Evolutionary conservation across 192 early-diverging fungal species (phyloP), one percentile per base, ranked within the genome.

Genomic region (Chytriomyces hyalinus): DNA sequence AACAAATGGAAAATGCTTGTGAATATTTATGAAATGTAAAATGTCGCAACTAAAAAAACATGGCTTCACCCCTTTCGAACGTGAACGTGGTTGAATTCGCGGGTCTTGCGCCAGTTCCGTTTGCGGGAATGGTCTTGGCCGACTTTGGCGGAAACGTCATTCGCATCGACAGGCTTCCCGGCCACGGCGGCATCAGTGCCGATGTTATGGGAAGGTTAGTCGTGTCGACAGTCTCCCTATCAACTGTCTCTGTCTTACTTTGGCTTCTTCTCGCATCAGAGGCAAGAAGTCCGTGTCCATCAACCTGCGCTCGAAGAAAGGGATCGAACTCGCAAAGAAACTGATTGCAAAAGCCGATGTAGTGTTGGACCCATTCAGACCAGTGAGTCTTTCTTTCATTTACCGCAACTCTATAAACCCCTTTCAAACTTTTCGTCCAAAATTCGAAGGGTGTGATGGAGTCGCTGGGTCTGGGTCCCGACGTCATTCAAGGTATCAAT

Each of bases 81-180:
- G 72, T 92, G 43, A 84, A 78, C 28, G 91, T 92, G 3, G 73
- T 92, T 26, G 91, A 92, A 75, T 84, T 92, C 24, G 91, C 90
- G 5, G 91, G 91, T 15, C 79, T 92, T 48, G 88, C 90, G 49
- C 90, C 91, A 45, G 90, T 83, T 0, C 91, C 91, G 0, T 92
- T 89, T 79, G 87, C 89, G 9, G 89, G 85, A 17, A 90, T 91
- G 86, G 81, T 92, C 22, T 78, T 92, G 8, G 80, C 90, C 47
- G 91, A 92, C 73, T 90, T 87, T 84, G 91, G 91, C 11, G 91
- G 90, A 36, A 80, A 87, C 46, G 90, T 92, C 1, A 78, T 92
- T 63, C 87, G 91, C 47, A 82, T 92, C 61, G 91, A 92, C 68
- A 73, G 88, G 26, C 75, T 81, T 4, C 44, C 22, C 6, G 50